Evolutionary conservation across 2,329 filamentous ascomycete genomes (phyloP).

Genomic region (Lecanicillium sp.): DNA sequence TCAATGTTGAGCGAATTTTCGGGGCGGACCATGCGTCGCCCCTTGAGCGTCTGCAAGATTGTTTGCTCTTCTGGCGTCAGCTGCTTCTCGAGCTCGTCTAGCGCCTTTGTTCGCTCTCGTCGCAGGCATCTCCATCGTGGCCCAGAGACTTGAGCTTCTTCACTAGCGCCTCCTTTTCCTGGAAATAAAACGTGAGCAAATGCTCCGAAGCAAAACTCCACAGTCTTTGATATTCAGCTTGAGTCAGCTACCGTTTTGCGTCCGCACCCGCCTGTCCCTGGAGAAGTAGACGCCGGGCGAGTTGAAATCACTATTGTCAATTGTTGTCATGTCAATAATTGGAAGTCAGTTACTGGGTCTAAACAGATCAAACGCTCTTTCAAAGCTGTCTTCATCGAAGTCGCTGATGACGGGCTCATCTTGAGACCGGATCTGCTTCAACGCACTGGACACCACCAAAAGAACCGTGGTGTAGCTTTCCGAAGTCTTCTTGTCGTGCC

Average conservation of each 20-base stretch:
- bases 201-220: constrained; percentile 29
- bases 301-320: neutral
- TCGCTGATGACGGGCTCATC: constrained; percentile 35
- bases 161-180: constrained; percentile 20
- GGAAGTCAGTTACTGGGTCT: constrained; percentile 28
- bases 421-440: constrained; percentile 18
- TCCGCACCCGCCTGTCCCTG: constrained; percentile 28
- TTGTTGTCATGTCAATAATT: neutral
- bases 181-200: constrained; percentile 24
- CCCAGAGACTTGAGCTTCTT: constrained; percentile 19
- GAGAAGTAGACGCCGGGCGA: constrained; percentile 33
- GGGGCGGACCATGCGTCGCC: neutral
- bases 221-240: constrained; percentile 26
- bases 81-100: neutral
- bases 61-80: neutral
- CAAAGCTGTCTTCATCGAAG: constrained; percentile 35
- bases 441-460: constrained; percentile 32
- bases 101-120: neutral
- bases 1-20: neutral
- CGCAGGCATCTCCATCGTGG: neutral
- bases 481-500: constrained; percentile 38
- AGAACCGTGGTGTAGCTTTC: constrained; percentile 43
- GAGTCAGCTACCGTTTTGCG: constrained; percentile 23
- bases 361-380: constrained; percentile 38
- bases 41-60: neutral